Evolutionary conservation across 257 asterid genomes (phyloP), one percentile per base, ranked within the genome.

Genomic region (Rehmannia glutinosa): DNA sequence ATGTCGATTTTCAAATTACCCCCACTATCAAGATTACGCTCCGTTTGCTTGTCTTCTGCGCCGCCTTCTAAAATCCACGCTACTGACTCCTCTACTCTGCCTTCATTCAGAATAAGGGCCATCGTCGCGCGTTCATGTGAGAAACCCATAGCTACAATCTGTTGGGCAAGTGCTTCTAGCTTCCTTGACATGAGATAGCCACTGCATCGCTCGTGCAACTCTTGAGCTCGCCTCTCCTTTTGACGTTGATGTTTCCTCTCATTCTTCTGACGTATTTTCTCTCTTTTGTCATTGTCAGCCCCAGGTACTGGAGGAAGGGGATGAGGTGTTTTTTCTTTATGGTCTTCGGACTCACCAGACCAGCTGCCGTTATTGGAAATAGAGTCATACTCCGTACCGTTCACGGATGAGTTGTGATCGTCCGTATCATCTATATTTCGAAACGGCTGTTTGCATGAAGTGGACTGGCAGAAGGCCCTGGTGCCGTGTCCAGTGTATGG

Each of bases 181-280:
- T 89, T 89, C 70, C 95, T 77, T 6, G 96, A 89, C 96, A 86
- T 89, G 51, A 89, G 87, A 73, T 82, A 84, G 62, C 95, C 88
- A 76, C 82, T 81, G 76, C 96, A 89, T 55, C 77, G 69, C 74
- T 89, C 96, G 62, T 81, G 92, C 77, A 89, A 69, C 65, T 89
- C 96, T 62, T 86, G 96, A 5, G 96, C 95, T 60, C 95, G 84
- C 66, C 77, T 86, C 77, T 89, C 96, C 86, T 86, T 89, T 58
- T 89, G 96, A 32, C 96, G 84, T 63, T 86, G 96, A 77, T 89
- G 96, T 74, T 89, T 89, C 78, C 72, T 81, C 78, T 89, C 96
- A 73, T 88, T 88, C 81, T 86, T 86, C 68, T 77, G 94, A 69
- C 96, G 96, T 43, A 82, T 86, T 77, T 86, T 88, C 69, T 84